Evolutionary conservation across 306 rosid genomes (phyloP).

Genomic region (Cucurbita moschata): DNA sequence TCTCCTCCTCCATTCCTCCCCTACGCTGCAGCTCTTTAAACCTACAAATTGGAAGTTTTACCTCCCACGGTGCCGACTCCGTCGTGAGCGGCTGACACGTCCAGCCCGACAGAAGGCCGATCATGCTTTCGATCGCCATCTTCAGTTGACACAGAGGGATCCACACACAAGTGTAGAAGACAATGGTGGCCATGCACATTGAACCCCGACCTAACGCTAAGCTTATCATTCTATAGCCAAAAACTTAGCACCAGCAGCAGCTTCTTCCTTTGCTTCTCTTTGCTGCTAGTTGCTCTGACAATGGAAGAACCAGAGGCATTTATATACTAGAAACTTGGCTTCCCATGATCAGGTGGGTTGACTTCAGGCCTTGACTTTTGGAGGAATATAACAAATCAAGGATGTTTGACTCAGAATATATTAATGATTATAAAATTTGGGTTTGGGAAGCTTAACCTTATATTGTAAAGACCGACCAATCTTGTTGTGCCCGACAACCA

Average conservation of each 20-base stretch:
- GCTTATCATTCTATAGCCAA: constrained; percentile 27
- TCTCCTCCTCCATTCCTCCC: constrained; percentile 17
- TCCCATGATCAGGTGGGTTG: background rate
- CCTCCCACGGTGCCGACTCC: background rate
- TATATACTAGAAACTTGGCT: background rate
- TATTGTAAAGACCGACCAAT: background rate
- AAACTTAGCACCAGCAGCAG: background rate
- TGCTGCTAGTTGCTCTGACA: background rate
- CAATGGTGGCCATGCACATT: constrained; percentile 25
- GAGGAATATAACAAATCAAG: background rate
- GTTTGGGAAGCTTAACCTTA: background rate
- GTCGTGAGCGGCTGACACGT: background rate
- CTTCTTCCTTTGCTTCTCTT: background rate
- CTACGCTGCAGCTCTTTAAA: constrained; percentile 4
- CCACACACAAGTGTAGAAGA: constrained; percentile 52
- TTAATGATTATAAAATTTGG: background rate
- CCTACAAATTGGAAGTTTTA: constrained; percentile 24
- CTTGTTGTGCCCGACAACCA: background rate
- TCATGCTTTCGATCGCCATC: constrained; percentile 10
- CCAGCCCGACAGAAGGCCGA: background rate
- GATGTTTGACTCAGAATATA: background rate
- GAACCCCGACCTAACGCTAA: constrained; percentile 28
- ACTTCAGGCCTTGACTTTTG: constrained; percentile 7
- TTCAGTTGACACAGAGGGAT: constrained; percentile 44
- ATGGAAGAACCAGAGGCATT: background rate